A percentile compares a stretch with the other conserved stretches of the same genome.
These are phyloP conservation scores for Papilionanthe hybrid DNA, from an alignment of 116 monocot genomes.

Conservation along the genomic window DNA sequence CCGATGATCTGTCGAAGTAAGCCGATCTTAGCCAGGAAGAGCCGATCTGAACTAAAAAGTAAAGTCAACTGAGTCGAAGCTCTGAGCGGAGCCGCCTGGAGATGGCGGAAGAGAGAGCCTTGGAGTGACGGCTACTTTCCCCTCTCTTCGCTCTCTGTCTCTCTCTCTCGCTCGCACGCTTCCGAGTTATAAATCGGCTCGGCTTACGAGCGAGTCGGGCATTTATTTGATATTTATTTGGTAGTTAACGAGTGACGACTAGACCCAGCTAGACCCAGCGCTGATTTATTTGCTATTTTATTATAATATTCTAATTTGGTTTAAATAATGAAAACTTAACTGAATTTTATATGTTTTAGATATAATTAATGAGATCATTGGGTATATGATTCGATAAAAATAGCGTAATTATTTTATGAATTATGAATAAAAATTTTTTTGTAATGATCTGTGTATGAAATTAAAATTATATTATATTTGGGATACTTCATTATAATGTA, in stretches of 20 bases:
- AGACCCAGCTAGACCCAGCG: too few species aligned
- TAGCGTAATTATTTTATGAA: too few species aligned
- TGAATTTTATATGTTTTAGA: too few species aligned
- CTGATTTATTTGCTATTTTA: not conserved
- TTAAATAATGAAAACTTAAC: not conserved
- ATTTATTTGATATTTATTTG: not conserved
- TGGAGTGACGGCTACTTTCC: not conserved
- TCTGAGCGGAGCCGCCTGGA: not conserved
- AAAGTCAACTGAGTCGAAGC: not conserved
- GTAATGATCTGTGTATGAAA: too few species aligned
- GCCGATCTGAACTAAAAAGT: conserved; percentile 11
- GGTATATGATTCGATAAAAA: too few species aligned
- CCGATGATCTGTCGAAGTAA: not conserved
- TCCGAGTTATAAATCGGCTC: conserved; percentile 1
- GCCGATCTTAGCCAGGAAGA: conserved; percentile 14
- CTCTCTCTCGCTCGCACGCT: not conserved
- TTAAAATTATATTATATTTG: too few species aligned
- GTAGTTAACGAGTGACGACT: not conserved
- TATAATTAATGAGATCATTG: too few species aligned
- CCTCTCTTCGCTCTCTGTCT: not conserved
- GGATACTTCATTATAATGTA: too few species aligned
- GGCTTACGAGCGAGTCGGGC: not conserved
- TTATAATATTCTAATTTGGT: not conserved
- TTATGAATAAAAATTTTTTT: too few species aligned
- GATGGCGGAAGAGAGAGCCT: not conserved